Conservation (phyloP, 352 stramenopile genomes). For the Peronospora destructor region DNA sequence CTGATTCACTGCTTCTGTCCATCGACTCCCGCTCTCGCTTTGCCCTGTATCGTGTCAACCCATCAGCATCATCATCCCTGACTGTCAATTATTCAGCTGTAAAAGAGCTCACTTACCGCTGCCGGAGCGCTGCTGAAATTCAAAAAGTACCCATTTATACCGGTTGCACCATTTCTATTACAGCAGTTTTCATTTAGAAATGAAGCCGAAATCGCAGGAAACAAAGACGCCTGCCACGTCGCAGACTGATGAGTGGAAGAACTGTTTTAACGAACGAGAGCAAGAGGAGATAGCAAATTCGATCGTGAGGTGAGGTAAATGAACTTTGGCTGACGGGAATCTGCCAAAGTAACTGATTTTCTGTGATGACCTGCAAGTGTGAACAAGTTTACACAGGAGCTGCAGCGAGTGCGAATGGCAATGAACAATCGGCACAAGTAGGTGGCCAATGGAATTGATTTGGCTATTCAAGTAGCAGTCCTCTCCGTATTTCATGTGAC, state of each 20-base stretch:
- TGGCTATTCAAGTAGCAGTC: neutral
- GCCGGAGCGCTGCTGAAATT: slow-evolving; percentile 22
- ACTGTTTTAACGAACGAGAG: slow-evolving; percentile 17
- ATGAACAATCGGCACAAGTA: slow-evolving; percentile 18
- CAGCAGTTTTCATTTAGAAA: neutral
- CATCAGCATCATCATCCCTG: neutral
- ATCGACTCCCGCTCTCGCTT: slow-evolving; percentile 3
- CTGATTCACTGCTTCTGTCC: slow-evolving; percentile 33
- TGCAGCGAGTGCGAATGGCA: slow-evolving; percentile 16
- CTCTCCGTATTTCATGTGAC: neutral
- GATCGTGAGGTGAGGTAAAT: slow-evolving; percentile 18
- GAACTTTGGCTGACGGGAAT: neutral
- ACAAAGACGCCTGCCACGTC: slow-evolving; percentile 5
- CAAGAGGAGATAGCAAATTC: slow-evolving; percentile 19
- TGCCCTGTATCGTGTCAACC: slow-evolving; percentile 1
- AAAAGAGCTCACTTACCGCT: slow-evolving; percentile 8
- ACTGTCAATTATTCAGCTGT: neutral
- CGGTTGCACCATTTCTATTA: neutral
- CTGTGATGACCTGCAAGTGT: slow-evolving; percentile 8
- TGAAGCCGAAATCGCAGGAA: slow-evolving; percentile 5
- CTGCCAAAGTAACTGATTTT: neutral
- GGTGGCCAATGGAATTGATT: neutral
- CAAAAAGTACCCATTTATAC: slow-evolving; percentile 8
- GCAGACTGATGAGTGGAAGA: slow-evolving; percentile 7
- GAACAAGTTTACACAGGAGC: slow-evolving; percentile 21